Conservation (phyloP, 352 stramenopile species). For the Pythium volutum region DNA sequence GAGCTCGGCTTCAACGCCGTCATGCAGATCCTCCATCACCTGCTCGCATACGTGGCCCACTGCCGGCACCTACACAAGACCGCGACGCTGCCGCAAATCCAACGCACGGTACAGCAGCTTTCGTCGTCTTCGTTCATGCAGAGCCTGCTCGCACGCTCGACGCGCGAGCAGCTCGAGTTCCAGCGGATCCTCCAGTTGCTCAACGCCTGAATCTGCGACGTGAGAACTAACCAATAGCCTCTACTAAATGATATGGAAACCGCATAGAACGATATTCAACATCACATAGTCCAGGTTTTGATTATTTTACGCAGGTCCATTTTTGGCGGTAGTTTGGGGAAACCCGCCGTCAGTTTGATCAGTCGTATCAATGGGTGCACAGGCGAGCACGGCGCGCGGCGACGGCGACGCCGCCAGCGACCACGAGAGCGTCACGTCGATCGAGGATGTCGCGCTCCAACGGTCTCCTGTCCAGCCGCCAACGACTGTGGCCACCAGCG, state of each 20-base stretch:
- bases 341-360: neutral
- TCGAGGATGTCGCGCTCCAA: neutral
- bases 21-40: slow-evolving; percentile 59
- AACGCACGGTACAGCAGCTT: slow-evolving; percentile 46
- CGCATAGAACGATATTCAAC: neutral
- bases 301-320: slow-evolving; percentile 10
- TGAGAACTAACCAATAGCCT: slow-evolving; percentile 12
- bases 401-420: slow-evolving; percentile 11
- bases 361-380: slow-evolving; percentile 17
- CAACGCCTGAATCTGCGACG: slow-evolving; percentile 14
- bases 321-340: slow-evolving; percentile 8
- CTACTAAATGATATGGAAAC: slow-evolving; percentile 6
- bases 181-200: slow-evolving; percentile 16
- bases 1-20: slow-evolving; percentile 45
- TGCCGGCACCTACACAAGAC: slow-evolving; percentile 34
- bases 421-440: neutral
- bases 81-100: slow-evolving; percentile 35
- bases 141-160: slow-evolving; percentile 42
- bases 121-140: slow-evolving; percentile 62
- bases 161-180: slow-evolving; percentile 22
- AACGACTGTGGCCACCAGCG: neutral
- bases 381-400: slow-evolving; percentile 9
- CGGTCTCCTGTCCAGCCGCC: neutral
- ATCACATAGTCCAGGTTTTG: neutral
- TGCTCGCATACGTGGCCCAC: slow-evolving; percentile 53